Percentiles rank a stretch among this genome's conserved stretches.
These are phyloP conservation scores for Clathrospora elynae DNA, from an alignment of 2,329 filamentous ascomycete genomes.

Conservation along the genomic window DNA sequence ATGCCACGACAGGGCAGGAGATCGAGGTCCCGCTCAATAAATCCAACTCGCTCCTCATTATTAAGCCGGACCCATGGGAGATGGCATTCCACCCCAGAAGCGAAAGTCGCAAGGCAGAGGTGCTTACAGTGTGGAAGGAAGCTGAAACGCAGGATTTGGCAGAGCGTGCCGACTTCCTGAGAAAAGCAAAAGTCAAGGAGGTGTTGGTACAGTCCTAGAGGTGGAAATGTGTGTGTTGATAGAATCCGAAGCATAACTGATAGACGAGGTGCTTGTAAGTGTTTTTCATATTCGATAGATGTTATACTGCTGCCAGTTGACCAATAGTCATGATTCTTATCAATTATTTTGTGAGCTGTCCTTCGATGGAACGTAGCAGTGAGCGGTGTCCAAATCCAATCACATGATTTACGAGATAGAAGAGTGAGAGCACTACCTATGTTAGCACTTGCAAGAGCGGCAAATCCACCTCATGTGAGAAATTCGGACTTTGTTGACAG, in stretches of 20 bases:
- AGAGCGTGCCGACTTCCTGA: conserved; percentile 45
- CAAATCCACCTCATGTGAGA: no score
- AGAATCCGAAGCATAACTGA: conserved; percentile 2
- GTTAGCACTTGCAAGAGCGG: no score
- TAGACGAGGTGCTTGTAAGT: conserved; percentile 8
- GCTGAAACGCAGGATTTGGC: conserved; percentile 46
- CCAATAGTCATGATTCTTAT: not conserved
- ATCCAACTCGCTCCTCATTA: conserved; percentile 62
- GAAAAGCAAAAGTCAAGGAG: conserved; percentile 27
- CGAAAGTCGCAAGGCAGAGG: conserved; percentile 42
- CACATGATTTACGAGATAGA: no score
- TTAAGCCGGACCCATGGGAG: conserved; percentile 62
- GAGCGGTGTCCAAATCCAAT: no score
- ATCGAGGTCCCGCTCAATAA: conserved; percentile 56
- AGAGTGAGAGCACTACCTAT: no score
- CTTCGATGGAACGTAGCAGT: no score
- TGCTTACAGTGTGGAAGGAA: conserved; percentile 41
- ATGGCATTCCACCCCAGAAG: conserved; percentile 61
- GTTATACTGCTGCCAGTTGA: not conserved
- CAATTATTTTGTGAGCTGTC: no score
- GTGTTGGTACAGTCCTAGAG: conserved; percentile 10
- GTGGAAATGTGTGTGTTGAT: not conserved
- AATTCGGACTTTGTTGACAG: no score
- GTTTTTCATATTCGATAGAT: not conserved
- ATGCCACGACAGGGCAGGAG: conserved; percentile 49